phyloP scores from a whole-genome alignment of 305 asterid genomes.

The Fraxinus nigra region DNA sequence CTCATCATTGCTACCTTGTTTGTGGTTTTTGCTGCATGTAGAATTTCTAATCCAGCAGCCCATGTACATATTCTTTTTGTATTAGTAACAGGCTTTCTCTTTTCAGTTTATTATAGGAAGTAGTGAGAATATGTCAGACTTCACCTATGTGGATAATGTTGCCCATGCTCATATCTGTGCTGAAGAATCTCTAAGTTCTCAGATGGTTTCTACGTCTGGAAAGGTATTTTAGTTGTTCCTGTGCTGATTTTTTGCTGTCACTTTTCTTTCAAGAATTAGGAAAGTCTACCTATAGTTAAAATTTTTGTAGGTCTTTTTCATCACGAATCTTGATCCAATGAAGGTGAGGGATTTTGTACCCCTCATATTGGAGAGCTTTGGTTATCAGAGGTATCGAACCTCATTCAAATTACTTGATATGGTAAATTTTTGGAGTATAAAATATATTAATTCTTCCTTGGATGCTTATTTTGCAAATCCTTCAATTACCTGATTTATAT shows the following conservation, averaged over 20 bases:
- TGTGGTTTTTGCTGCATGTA: constrained; percentile 17
- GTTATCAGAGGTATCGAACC: constrained; percentile 63
- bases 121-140: constrained; percentile 59
- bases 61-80: constrained; percentile 43
- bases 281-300: constrained; percentile 20
- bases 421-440: constrained; percentile 21
- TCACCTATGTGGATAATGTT: constrained; percentile 85
- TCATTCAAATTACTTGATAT: constrained; percentile 18
- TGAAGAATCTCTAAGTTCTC: constrained; percentile 70
- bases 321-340: constrained; percentile 75
- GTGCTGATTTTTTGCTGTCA: constrained; percentile 21
- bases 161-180: constrained; percentile 89
- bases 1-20: not conserved
- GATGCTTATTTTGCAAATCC: not conserved
- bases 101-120: constrained; percentile 95
- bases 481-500: not conserved
- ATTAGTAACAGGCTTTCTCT: constrained; percentile 86
- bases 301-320: constrained; percentile 67
- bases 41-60: constrained; percentile 18
- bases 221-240: constrained; percentile 50
- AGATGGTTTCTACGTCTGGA: constrained; percentile 53
- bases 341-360: constrained; percentile 58
- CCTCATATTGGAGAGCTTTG: constrained; percentile 60
- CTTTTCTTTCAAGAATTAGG: constrained; percentile 18
- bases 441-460: constrained; percentile 14